Evolutionary conservation across 495 filamentous ascomycete species (phyloP).

Genomic region (Neurospora intermedia): DNA sequence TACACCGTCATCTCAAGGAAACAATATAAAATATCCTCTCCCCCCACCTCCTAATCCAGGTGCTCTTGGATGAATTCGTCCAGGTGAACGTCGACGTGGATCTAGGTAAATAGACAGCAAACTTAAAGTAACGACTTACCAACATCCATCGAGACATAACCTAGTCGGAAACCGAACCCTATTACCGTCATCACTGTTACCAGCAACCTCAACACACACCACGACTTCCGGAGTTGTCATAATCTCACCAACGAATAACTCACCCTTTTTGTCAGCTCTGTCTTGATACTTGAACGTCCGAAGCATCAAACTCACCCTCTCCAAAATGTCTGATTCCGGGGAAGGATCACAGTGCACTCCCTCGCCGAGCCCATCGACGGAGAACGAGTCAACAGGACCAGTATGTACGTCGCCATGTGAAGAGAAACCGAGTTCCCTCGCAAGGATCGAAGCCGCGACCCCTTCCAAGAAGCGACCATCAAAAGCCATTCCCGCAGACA

Average conservation of each 20-base stretch:
- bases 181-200: neutral
- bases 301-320: neutral
- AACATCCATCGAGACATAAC: neutral
- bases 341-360: neutral
- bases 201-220: neutral
- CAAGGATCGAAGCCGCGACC: slow-evolving; percentile 5
- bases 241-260: neutral
- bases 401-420: slow-evolving; percentile 1
- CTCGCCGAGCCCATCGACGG: neutral
- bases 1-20: neutral
- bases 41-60: neutral
- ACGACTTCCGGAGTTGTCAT: neutral
- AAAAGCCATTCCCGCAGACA: slow-evolving; percentile 13
- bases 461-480: slow-evolving; percentile 27
- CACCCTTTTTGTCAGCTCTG: neutral
- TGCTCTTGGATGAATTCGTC: neutral
- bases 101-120: neutral
- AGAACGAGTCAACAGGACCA: neutral
- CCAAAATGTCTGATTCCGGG: neutral
- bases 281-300: neutral
- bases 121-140: neutral
- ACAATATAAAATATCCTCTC: neutral
- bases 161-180: neutral
- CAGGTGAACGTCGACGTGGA: neutral
- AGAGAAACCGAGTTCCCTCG: slow-evolving; percentile 2